These are phyloP conservation scores for Kuraishia piskuri DNA, from an alignment of 805 yeast species.

Conservation along the genomic window DNA sequence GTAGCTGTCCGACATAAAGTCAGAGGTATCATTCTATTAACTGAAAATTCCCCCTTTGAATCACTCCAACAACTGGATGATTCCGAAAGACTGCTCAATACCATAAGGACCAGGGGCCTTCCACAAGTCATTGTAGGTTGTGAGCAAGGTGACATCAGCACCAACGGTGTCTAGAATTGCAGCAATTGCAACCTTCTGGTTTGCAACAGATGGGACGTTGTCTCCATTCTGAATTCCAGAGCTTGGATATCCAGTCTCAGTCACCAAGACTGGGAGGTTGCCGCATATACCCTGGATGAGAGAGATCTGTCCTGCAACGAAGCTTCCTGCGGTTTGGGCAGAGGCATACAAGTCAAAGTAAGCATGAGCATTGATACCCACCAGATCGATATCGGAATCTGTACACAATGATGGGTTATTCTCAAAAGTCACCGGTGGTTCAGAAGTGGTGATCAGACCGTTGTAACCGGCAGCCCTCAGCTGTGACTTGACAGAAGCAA, in stretches of 20 bases:
- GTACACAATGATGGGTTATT: conserved; percentile 62
- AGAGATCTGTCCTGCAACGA: conserved; percentile 53
- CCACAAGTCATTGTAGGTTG: conserved; percentile 85
- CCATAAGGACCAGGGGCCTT: conserved; percentile 76
- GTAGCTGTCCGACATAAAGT: neutral
- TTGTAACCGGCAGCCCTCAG: conserved; percentile 64
- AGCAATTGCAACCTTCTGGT: conserved; percentile 64
- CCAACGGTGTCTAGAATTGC: conserved; percentile 51
- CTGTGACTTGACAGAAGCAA: conserved; percentile 49
- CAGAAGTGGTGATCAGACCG: conserved; percentile 77
- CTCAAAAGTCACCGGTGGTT: conserved; percentile 74
- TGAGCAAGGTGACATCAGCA: conserved; percentile 58
- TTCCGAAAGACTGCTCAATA: conserved; percentile 84
- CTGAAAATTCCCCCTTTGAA: neutral
- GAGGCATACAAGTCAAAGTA: conserved; percentile 60
- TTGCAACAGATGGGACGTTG: conserved; percentile 61
- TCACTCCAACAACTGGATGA: conserved; percentile 27
- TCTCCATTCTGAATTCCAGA: conserved; percentile 63
- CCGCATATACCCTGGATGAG: conserved; percentile 51
- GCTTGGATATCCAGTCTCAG: conserved; percentile 90
- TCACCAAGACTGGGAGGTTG: conserved; percentile 44
- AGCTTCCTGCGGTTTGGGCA: conserved; percentile 66
- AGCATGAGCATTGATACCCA: conserved; percentile 82
- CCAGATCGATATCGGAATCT: conserved; percentile 63
- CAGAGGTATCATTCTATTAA: neutral